Evolutionary conservation across 2,329 filamentous ascomycete species (phyloP).

Genomic region (Colletotrichum euphorbiae): DNA sequence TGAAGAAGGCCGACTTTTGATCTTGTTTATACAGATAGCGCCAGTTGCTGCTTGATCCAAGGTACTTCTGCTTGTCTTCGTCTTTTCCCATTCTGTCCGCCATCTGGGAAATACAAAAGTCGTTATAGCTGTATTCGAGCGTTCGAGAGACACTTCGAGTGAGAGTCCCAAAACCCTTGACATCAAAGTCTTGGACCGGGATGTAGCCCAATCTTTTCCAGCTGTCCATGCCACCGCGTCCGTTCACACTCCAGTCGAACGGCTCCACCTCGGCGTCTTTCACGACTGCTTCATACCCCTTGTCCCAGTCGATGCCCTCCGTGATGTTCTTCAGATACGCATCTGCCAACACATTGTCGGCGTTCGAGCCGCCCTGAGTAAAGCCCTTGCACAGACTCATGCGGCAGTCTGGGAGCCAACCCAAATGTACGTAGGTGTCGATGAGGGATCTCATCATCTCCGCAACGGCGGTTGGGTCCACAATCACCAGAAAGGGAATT

Average conservation of each 20-base stretch:
- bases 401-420: constrained; percentile 79
- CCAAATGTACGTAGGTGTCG: constrained; percentile 76
- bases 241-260: constrained; percentile 75
- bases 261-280: constrained; percentile 80
- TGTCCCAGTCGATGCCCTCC: constrained; percentile 72
- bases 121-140: constrained; percentile 83
- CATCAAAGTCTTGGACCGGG: constrained; percentile 75
- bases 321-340: constrained; percentile 74
- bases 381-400: constrained; percentile 82
- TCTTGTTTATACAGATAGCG: constrained; percentile 72
- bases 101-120: constrained; percentile 75
- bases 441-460: constrained; percentile 77
- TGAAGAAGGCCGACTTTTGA: constrained; percentile 64
- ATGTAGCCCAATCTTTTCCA: constrained; percentile 81
- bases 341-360: constrained; percentile 76
- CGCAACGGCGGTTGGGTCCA: constrained; percentile 73
- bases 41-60: constrained; percentile 72
- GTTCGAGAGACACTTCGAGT: constrained; percentile 79
- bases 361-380: constrained; percentile 81
- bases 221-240: constrained; percentile 75
- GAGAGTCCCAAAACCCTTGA: constrained; percentile 73
- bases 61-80: constrained; percentile 69
- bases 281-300: constrained; percentile 76
- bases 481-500: constrained; percentile 75
- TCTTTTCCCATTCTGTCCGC: constrained; percentile 67